A percentile compares a stretch with the other conserved stretches of the same genome.
These are phyloP conservation scores for Eutrema salsugineum DNA, from an alignment of 441 rosid genomes.

Conservation along the genomic window DNA sequence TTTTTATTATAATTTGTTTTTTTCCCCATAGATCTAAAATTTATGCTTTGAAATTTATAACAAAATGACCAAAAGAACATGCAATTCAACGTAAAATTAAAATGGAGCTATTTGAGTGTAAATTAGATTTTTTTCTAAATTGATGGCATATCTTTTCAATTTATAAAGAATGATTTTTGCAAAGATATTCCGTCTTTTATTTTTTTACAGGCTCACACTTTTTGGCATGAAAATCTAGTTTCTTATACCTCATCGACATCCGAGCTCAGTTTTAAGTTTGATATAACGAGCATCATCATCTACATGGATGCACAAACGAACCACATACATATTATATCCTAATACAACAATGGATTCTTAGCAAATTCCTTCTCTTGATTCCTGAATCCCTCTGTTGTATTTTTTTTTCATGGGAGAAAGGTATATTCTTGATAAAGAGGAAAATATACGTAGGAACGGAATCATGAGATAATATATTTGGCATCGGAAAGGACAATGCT, in stretches of 20 bases:
- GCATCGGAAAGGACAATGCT: constrained; percentile 36
- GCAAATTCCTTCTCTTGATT: background rate
- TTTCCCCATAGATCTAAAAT: background rate
- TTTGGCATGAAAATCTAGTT: background rate
- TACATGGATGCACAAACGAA: background rate
- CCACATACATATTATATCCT: background rate
- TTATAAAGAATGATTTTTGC: background rate
- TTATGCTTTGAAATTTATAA: background rate
- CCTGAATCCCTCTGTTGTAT: too few species aligned
- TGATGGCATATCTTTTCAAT: background rate
- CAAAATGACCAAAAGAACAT: background rate
- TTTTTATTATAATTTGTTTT: background rate
- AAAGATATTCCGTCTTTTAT: background rate
- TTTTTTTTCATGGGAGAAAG: constrained; percentile 10
- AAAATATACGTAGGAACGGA: constrained; percentile 1
- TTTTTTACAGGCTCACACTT: background rate
- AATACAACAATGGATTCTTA: background rate
- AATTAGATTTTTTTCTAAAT: background rate
- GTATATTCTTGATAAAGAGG: constrained; percentile 19
- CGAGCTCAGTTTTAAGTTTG: background rate
- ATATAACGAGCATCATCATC: background rate
- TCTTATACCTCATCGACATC: background rate
- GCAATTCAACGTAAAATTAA: background rate
- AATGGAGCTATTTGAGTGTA: background rate
- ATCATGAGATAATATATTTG: constrained; percentile 7